phyloP scores from a whole-genome alignment of 108 stramenopile genomes.

The Nitzschia palea region DNA sequence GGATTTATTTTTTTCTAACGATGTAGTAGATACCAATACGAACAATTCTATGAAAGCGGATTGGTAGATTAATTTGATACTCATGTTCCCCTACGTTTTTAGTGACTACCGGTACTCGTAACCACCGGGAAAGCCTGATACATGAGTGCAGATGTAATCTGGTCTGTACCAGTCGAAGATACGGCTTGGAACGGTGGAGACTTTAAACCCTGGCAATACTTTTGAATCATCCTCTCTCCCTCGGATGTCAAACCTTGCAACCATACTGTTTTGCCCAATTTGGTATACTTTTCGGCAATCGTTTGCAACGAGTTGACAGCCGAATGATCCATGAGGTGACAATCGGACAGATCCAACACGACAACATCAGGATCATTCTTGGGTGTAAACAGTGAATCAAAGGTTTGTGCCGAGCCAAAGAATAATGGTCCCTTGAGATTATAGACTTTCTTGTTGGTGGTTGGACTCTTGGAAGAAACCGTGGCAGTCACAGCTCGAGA shows the following conservation, averaged over 20 bases:
- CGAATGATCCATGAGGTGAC: slow-evolving; percentile 69
- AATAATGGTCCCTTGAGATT: slow-evolving; percentile 79
- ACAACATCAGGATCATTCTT: slow-evolving; percentile 66
- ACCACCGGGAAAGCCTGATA: too few species aligned
- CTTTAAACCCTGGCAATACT: not conserved
- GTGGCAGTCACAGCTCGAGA: slow-evolving; percentile 46
- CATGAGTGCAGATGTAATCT: too few species aligned
- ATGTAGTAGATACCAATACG: too few species aligned
- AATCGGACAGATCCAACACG: slow-evolving; percentile 71
- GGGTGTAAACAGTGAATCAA: slow-evolving; percentile 52
- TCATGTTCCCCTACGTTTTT: too few species aligned
- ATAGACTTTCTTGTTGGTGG: slow-evolving; percentile 46
- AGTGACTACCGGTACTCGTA: too few species aligned
- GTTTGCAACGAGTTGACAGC: slow-evolving; percentile 72
- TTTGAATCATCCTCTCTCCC: slow-evolving; percentile 39
- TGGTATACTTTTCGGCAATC: slow-evolving; percentile 58
- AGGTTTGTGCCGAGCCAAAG: slow-evolving; percentile 68
- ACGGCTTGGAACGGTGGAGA: not conserved
- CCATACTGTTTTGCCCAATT: slow-evolving; percentile 57
- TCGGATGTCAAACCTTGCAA: slow-evolving; percentile 57
- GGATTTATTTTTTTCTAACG: too few species aligned
- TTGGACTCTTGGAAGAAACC: slow-evolving; percentile 8
- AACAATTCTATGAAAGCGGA: too few species aligned
- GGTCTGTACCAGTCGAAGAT: not conserved
- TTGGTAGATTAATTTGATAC: too few species aligned